Conservation (phyloP, 768 basidiomycete genomes). For the Boletus patriciae region DNA sequence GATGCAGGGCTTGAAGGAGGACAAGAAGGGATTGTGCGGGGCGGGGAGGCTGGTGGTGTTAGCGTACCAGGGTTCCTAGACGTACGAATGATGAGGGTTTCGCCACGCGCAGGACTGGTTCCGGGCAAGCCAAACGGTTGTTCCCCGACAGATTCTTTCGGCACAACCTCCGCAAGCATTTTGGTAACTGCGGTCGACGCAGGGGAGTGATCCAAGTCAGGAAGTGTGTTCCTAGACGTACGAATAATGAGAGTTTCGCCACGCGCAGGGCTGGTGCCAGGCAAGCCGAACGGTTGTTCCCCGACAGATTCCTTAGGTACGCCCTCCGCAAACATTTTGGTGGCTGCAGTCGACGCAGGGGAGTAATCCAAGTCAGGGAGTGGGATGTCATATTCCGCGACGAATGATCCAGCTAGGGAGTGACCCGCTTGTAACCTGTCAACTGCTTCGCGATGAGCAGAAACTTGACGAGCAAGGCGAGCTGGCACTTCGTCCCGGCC, state of each 20-base stretch:
- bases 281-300: slow-evolving; percentile 4
- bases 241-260: background rate
- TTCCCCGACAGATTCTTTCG: slow-evolving; percentile 6
- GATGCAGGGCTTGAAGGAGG: slow-evolving; percentile 21
- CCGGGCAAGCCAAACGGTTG: slow-evolving; percentile 10
- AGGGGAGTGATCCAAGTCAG: too few species aligned
- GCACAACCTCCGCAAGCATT: background rate
- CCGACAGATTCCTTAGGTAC: slow-evolving; percentile 5
- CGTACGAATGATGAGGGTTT: background rate
- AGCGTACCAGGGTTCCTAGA: background rate
- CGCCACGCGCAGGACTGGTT: slow-evolving; percentile 10
- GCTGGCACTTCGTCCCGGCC: background rate
- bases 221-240: background rate
- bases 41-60: slow-evolving; percentile 5
- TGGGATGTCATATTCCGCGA: slow-evolving; percentile 20
- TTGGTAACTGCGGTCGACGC: too few species aligned
- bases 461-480: background rate
- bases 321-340: background rate
- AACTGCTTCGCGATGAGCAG: background rate
- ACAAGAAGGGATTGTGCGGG: background rate
- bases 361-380: slow-evolving; percentile 7
- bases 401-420: slow-evolving; percentile 5
- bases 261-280: slow-evolving; percentile 14
- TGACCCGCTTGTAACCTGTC: background rate
- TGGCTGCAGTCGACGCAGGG: background rate